Conservation (phyloP, 352 stramenopile species). For the Phytophthora tubulina region DNA sequence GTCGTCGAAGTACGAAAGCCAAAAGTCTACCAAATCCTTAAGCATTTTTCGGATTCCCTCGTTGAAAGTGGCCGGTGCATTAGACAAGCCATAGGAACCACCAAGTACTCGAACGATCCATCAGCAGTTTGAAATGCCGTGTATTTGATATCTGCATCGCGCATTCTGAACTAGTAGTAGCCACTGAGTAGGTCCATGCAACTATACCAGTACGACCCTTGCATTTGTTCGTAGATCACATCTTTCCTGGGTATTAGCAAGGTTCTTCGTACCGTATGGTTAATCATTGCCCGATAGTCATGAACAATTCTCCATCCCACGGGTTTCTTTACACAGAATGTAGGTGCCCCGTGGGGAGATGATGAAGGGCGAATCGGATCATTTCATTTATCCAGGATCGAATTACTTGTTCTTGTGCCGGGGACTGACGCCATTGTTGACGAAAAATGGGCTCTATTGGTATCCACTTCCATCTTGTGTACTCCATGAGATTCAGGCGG, state of each 20-base stretch:
- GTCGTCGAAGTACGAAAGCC: conserved; percentile 23
- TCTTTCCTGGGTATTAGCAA: conserved; percentile 37
- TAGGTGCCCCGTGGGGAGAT: conserved; percentile 5
- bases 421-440: background rate
- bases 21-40: conserved; percentile 19
- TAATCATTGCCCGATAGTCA: conserved; percentile 26
- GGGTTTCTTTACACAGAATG: conserved; percentile 36
- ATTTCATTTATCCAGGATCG: conserved; percentile 3
- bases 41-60: conserved; percentile 21
- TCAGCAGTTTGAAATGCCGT: conserved; percentile 27
- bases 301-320: conserved; percentile 44
- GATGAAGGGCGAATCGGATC: conserved; percentile 18
- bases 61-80: conserved; percentile 32
- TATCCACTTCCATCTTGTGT: background rate
- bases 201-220: conserved; percentile 20
- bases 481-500: background rate
- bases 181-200: conserved; percentile 36
- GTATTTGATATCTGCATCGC: conserved; percentile 15
- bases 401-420: conserved; percentile 24
- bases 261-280: conserved; percentile 8
- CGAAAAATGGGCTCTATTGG: background rate
- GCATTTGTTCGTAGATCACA: conserved; percentile 23
- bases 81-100: conserved; percentile 31
- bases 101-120: conserved; percentile 35
- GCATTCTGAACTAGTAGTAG: conserved; percentile 42